Evolutionary conservation across 768 basidiomycete genomes (phyloP).

Genomic region (Boletus sp.): DNA sequence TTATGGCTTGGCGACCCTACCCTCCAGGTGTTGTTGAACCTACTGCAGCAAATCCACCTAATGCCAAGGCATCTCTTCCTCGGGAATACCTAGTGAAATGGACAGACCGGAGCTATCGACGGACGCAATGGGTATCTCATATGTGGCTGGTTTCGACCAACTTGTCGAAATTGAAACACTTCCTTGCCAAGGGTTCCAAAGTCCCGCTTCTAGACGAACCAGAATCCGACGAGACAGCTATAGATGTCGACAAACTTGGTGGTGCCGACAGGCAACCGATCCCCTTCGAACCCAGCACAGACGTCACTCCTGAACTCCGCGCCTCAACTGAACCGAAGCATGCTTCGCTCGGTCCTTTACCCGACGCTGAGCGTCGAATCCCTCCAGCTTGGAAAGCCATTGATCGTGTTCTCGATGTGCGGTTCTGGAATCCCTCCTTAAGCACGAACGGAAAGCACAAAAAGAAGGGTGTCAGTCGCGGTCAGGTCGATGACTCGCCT

Average conservation of each 20-base stretch:
- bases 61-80: constrained; percentile 65
- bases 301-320: constrained; percentile 35
- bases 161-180: constrained; percentile 69
- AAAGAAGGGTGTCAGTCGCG: constrained; percentile 23
- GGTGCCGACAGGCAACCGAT: constrained; percentile 19
- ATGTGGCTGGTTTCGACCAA: constrained; percentile 81
- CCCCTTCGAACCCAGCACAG: constrained; percentile 43
- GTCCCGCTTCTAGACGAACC: constrained; percentile 60
- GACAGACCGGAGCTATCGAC: constrained; percentile 73
- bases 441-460: constrained; percentile 10
- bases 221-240: constrained; percentile 24
- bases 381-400: constrained; percentile 83
- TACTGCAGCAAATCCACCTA: constrained; percentile 37
- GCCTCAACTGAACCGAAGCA: constrained; percentile 28
- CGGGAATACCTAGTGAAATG: constrained; percentile 95
- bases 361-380: constrained; percentile 72
- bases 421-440: constrained; percentile 53
- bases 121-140: constrained; percentile 88
- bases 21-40: constrained; percentile 64
- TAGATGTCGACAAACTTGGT: constrained; percentile 31
- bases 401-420: constrained; percentile 87
- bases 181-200: constrained; percentile 65
- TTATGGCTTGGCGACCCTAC: constrained; percentile 89
- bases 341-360: constrained; percentile 40
- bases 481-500: constrained; percentile 27